These are phyloP conservation scores for Diaporthe humulicola DNA, from an alignment of 2,329 filamentous ascomycete genomes.

Conservation along the genomic window DNA sequence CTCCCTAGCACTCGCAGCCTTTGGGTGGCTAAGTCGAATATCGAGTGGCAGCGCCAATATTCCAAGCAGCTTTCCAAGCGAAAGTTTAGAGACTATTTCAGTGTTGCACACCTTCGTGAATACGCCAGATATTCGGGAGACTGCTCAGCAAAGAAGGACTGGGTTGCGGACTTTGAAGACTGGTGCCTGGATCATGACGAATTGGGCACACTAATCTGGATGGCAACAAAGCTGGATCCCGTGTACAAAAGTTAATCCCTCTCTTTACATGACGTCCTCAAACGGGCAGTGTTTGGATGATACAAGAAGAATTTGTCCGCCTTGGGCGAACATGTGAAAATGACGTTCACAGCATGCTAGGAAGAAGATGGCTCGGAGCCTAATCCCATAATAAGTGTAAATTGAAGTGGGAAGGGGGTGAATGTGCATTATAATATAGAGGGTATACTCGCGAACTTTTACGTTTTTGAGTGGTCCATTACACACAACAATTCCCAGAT, in stretches of 20 bases:
- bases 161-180: neutral
- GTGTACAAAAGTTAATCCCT: neutral
- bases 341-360: too few relatives aligned
- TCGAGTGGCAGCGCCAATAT: neutral
- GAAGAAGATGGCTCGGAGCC: too few relatives aligned
- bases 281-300: too few relatives aligned
- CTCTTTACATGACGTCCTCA: neutral
- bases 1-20: neutral
- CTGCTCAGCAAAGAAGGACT: neutral
- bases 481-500: neutral
- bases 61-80: neutral
- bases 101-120: neutral
- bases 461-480: neutral
- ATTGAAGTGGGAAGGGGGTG: too few relatives aligned
- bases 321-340: too few relatives aligned
- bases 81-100: neutral
- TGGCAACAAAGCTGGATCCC: neutral
- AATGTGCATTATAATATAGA: too few relatives aligned
- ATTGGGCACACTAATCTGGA: neutral
- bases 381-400: too few relatives aligned
- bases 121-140: neutral
- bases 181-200: constrained; percentile 2
- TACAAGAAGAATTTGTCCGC: too few relatives aligned
- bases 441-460: neutral
- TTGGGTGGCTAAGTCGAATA: neutral